Evolutionary conservation across 2,329 filamentous ascomycete genomes (phyloP), one percentile per base, ranked within the genome.

Genomic region (Xylaria sp.): DNA sequence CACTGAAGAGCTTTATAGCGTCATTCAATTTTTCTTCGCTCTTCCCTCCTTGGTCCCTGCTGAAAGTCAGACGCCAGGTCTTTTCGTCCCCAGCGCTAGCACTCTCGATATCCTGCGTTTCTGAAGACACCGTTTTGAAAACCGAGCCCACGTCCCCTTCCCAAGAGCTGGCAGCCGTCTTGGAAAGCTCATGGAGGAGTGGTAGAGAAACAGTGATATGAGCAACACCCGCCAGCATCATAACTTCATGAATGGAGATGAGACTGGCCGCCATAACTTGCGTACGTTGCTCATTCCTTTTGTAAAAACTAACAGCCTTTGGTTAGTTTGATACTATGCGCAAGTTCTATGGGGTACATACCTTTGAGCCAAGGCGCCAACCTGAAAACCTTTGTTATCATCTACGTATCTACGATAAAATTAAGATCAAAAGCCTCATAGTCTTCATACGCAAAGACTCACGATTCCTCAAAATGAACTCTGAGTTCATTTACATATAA

Each of bases 141-240:
- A 56, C 60, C 0, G 60, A 62, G 31, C 60, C 60, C 9, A 55
- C 29, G 11, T 44, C 60, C 22, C 60, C 60, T 33, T 62, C 17
- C 50, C 51, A 62, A 44, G 39, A 15, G n/a, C 33, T 17, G 1
- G 51, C 51, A 3, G 60, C 29, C n/a, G 31, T 62, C 11, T 39
- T 29, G 4, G 60, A 29, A 39, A 62, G 60, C 31, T 62, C 50
- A 25, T 49, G 17, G 10, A 62, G 50, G 9, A 62, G 20, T 5
- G 50, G n/a, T 3, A 51, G 60, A 10, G 50, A n/a, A 9, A 62
- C 51, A 27, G 60, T 62, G 17, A 62, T 49, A 49, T 62, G 50
- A 29, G 45, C 50, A 56, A 25, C 60, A 38, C 60, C 60, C 1
- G 60, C 60, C 17, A 62, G 60, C 42, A 47, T 56, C 60, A 62